Conservation (phyloP, 768 basidiomycete genomes). For the Boletus subcaerulescens region DNA sequence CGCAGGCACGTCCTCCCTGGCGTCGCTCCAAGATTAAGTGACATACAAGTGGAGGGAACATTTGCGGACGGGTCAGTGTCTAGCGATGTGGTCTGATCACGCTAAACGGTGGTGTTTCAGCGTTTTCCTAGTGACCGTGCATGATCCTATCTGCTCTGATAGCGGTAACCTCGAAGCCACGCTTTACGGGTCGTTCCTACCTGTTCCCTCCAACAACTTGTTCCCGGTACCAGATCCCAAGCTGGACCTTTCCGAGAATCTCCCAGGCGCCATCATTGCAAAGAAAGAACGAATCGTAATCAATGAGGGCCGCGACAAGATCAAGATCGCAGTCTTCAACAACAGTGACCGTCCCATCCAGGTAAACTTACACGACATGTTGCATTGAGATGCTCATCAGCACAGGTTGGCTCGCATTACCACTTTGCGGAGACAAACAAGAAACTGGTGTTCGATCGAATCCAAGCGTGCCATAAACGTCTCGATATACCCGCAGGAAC, state of each 20-base stretch:
- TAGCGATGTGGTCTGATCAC: not conserved
- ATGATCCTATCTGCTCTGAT: slow-evolving; percentile 89
- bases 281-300: slow-evolving; percentile 66
- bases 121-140: slow-evolving; percentile 92
- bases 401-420: slow-evolving; percentile 90
- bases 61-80: slow-evolving; percentile 73
- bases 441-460: slow-evolving; percentile 78
- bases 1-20: slow-evolving; percentile 44
- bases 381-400: not conserved
- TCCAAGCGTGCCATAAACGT: slow-evolving; percentile 73
- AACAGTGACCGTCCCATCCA: slow-evolving; percentile 93
- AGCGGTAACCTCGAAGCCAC: slow-evolving; percentile 74
- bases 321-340: slow-evolving; percentile 79
- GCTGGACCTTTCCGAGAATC: slow-evolving; percentile 49
- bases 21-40: slow-evolving; percentile 61
- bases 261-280: slow-evolving; percentile 76
- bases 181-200: slow-evolving; percentile 92
- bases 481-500: slow-evolving; percentile 95
- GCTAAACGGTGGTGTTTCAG: slow-evolving; percentile 5
- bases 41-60: slow-evolving; percentile 94
- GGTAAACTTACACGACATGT: slow-evolving; percentile 39
- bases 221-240: slow-evolving; percentile 1
- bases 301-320: slow-evolving; percentile 69
- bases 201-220: slow-evolving; percentile 42
- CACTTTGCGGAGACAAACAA: slow-evolving; percentile 91